Evolutionary conservation across 2,329 filamentous ascomycete genomes (phyloP).

Genomic region (Microcera coccophila): DNA sequence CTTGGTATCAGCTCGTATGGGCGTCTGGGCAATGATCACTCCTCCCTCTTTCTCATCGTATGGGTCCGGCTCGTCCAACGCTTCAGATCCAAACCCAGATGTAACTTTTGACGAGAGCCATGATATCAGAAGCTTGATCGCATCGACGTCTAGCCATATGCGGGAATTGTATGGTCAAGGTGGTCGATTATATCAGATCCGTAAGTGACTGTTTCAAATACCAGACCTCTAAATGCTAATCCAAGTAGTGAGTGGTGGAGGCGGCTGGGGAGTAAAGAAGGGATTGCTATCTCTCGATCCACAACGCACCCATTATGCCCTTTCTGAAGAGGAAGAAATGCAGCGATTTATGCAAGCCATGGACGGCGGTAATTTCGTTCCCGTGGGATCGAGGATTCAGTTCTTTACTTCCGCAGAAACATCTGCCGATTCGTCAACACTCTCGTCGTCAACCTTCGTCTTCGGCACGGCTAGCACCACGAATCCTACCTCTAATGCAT

Average conservation of each 20-base stretch:
- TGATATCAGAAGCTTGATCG: conserved; percentile 18
- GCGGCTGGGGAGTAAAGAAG: conserved; percentile 78
- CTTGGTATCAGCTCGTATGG: conserved; percentile 45
- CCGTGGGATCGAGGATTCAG: conserved; percentile 61
- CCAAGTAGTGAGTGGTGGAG: conserved; percentile 66
- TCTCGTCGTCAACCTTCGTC: conserved; percentile 18
- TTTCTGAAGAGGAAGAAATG: conserved; percentile 48
- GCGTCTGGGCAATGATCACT: conserved; percentile 70
- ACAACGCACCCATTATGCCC: conserved; percentile 49
- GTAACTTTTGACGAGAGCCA: conserved; percentile 18
- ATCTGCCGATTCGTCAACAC: conserved; percentile 21
- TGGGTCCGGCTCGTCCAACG: conserved; percentile 3
- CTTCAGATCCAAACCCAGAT: conserved; percentile 18
- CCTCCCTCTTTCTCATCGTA: conserved; percentile 36
- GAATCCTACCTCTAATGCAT: conserved; percentile 7
- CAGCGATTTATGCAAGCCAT: conserved; percentile 52
- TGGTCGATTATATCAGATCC: conserved; percentile 43
- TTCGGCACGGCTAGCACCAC: conserved; percentile 33
- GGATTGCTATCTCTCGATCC: conserved; percentile 77
- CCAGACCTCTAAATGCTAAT: conserved; percentile 13
- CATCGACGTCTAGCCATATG: conserved; percentile 28
- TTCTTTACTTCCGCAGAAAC: conserved; percentile 52
- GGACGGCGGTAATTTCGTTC: conserved; percentile 49
- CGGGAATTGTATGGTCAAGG: conserved; percentile 38
- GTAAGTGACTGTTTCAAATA: conserved; percentile 19